Evolutionary conservation across 805 yeast genomes (phyloP).

Genomic region (Helenozyma baotianmanensis): DNA sequence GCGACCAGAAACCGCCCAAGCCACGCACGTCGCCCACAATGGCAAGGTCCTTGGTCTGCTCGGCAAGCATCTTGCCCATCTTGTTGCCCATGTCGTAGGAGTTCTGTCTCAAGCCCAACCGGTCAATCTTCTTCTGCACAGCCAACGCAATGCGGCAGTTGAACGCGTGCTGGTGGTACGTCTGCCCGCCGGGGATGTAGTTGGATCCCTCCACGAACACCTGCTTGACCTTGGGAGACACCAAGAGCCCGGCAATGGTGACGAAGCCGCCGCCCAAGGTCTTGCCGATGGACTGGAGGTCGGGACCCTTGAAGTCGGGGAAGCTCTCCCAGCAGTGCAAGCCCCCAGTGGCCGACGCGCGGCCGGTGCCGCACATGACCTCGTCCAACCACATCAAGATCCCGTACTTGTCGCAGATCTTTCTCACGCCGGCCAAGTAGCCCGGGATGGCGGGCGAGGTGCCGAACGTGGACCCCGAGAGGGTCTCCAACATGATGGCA

Average conservation of each 20-base stretch:
- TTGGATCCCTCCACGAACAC: constrained; percentile 12
- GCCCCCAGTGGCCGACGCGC: constrained; percentile 40
- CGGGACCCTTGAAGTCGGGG: constrained; percentile 14
- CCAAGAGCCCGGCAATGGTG: constrained; percentile 14
- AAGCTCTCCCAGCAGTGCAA: constrained; percentile 49
- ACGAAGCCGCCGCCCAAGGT: constrained; percentile 14
- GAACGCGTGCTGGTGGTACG: constrained; percentile 16
- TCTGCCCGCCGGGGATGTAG: constrained; percentile 12
- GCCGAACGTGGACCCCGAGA: constrained; percentile 25
- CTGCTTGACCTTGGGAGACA: constrained; percentile 13
- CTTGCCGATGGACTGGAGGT: constrained; percentile 15
- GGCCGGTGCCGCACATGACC: constrained; percentile 56
- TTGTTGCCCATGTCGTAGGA: constrained; percentile 9
- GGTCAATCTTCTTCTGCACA: constrained; percentile 14
- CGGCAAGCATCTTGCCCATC: constrained; percentile 6
- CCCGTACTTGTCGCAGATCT: constrained; percentile 49
- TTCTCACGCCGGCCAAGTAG: constrained; percentile 33
- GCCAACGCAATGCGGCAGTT: constrained; percentile 15
- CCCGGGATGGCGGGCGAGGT: constrained; percentile 17
- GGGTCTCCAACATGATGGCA: constrained; percentile 21
- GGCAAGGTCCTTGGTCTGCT: constrained; percentile 6
- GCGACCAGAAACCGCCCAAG: constrained; percentile 54
- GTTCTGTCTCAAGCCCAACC: constrained; percentile 11
- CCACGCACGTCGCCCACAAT: constrained; percentile 59
- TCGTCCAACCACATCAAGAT: constrained; percentile 49